phyloP scores from a whole-genome alignment of 371 early-diverging fungal species.

The Antonospora locustae region DNA sequence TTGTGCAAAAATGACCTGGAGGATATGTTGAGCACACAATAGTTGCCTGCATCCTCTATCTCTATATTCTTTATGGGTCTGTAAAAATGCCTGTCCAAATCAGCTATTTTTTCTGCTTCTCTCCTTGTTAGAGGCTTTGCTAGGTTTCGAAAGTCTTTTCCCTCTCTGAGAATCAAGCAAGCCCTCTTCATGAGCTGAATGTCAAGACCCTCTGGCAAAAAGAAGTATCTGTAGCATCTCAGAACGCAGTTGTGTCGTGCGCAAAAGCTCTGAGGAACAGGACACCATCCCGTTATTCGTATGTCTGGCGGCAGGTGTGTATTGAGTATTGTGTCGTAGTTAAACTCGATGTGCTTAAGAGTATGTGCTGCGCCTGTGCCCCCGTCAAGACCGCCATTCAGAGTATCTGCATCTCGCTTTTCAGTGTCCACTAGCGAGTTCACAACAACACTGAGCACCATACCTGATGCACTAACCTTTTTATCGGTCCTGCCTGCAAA shows the following conservation, averaged over 20 bases:
- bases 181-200: constrained; percentile 26
- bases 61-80: not conserved
- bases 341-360: constrained; percentile 19
- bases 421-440: not conserved
- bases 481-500: constrained; percentile 53
- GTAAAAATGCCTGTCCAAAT: constrained; percentile 17
- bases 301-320: constrained; percentile 46
- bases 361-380: not conserved
- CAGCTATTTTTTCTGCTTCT: constrained; percentile 19
- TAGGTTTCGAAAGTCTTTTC: constrained; percentile 35
- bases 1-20: constrained; percentile 51
- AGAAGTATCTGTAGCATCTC: constrained; percentile 52
- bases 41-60: constrained; percentile 9
- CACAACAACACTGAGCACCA: constrained; percentile 29
- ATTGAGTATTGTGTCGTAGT: constrained; percentile 49
- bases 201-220: constrained; percentile 24
- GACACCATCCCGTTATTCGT: constrained; percentile 45
- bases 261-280: constrained; percentile 37
- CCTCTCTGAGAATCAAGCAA: constrained; percentile 15
- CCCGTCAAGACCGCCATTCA: not conserved
- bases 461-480: constrained; percentile 47
- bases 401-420: constrained; percentile 3
- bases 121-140: constrained; percentile 6
- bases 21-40: constrained; percentile 40
- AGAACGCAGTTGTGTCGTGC: constrained; percentile 50